Percentiles rank a stretch among this genome's conserved stretches.
These are phyloP conservation scores for Lojkania enalia DNA, from an alignment of 2,329 filamentous ascomycete genomes.

Conservation along the genomic window DNA sequence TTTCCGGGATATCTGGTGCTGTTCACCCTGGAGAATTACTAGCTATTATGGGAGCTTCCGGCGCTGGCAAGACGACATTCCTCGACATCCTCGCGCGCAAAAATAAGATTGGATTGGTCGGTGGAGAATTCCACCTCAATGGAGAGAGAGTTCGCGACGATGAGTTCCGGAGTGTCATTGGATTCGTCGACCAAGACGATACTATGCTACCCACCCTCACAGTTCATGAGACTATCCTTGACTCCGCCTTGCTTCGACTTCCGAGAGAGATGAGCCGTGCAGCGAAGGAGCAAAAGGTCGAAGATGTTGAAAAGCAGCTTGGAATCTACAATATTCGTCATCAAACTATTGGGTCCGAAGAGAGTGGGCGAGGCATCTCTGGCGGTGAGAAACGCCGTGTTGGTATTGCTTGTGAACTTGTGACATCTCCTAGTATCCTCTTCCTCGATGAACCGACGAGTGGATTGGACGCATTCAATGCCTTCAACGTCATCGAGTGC, in stretches of 20 bases:
- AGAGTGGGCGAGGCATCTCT: constrained; percentile 92
- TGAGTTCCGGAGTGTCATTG: constrained; percentile 89
- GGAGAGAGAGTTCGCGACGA: constrained; percentile 83
- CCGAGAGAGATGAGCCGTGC: constrained; percentile 85
- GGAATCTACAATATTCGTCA: constrained; percentile 94
- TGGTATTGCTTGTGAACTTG: constrained; percentile 94
- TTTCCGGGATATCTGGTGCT: constrained; percentile 77
- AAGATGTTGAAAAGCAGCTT: constrained; percentile 93
- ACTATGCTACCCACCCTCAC: constrained; percentile 95
- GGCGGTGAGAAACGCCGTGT: constrained; percentile 96
- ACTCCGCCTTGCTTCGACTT: constrained; percentile 87
- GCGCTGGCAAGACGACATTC: constrained; percentile 96
- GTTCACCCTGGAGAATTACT: constrained; percentile 95
- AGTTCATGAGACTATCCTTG: constrained; percentile 96
- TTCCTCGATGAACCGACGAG: constrained; percentile 98
- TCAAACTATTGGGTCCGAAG: constrained; percentile 93
- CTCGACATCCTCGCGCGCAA: constrained; percentile 94
- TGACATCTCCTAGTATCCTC: constrained; percentile 94
- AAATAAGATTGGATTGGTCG: constrained; percentile 83
- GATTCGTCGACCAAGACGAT: constrained; percentile 98
- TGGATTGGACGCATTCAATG: constrained; percentile 93
- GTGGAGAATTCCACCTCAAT: constrained; percentile 88
- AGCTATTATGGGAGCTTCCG: constrained; percentile 97
- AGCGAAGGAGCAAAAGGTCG: constrained; percentile 88
- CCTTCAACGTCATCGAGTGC: constrained; percentile 97